A percentile compares a stretch with the other conserved stretches of the same genome.
These are phyloP conservation scores for Bocquillonia castaneifolia DNA, from an alignment of 441 rosid species.

Conservation along the genomic window DNA sequence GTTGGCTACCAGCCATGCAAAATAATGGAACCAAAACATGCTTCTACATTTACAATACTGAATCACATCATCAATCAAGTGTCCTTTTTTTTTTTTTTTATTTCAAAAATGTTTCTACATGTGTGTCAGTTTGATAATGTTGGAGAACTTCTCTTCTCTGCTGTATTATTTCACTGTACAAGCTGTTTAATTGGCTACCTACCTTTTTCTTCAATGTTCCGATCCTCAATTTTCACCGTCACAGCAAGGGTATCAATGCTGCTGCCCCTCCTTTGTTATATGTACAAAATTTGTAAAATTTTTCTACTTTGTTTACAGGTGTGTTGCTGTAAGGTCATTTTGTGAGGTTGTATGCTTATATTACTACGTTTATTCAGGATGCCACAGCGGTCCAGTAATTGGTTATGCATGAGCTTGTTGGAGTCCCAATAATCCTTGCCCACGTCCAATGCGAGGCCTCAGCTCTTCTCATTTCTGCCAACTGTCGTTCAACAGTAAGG, in stretches of 20 bases:
- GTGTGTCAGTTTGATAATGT: neutral
- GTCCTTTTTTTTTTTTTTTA: too few relatives aligned
- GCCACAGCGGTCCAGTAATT: conserved; percentile 60
- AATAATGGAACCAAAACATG: neutral
- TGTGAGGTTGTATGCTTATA: neutral
- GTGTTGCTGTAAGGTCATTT: conserved; percentile 8
- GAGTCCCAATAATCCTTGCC: conserved; percentile 52
- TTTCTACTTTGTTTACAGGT: conserved; percentile 9
- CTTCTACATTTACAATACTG: too few relatives aligned
- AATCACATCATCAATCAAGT: too few relatives aligned
- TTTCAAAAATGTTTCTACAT: neutral
- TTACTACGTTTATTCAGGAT: conserved; percentile 29
- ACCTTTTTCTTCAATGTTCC: neutral
- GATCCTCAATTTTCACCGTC: neutral
- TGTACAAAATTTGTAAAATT: conserved; percentile 11
- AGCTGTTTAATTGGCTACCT: neutral
- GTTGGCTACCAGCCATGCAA: neutral
- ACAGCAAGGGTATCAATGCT: neutral
- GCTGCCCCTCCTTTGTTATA: conserved; percentile 7
- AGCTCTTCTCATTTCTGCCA: conserved; percentile 47
- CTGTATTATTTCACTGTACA: conserved; percentile 12
- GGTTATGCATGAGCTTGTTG: conserved; percentile 43
- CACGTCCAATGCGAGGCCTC: conserved; percentile 49
- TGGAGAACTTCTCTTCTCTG: neutral
- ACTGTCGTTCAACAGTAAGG: conserved; percentile 30